Evolutionary conservation across 1,284 basidiomycete species (phyloP), one percentile per base, ranked within the genome.

Genomic region (Flammula alnicola): DNA sequence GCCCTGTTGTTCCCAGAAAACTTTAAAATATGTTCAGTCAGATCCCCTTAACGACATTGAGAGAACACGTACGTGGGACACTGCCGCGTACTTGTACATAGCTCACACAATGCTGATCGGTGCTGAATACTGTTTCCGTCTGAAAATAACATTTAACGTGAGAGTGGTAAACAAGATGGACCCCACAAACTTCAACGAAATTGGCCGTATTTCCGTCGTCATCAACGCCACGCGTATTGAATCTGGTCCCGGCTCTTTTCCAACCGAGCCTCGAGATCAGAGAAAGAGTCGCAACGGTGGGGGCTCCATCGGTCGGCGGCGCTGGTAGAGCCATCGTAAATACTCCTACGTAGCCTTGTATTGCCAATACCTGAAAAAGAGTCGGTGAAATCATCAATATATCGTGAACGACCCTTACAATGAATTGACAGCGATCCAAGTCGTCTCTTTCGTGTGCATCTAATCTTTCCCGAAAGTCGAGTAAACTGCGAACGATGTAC

Each of bases 1-100:
- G 20, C 93, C 93, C 68, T 96, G 94, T 66, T 99, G 96, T 67
- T 98, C 95, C 96, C 96, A 99, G 65, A 98, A 99, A 51, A 98
- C 88, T 93, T 63, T 49, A 38, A 44, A 12, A 40, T 25, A 17
- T 11, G 16, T 26, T 12, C 12, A 23, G 16, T 44, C 22, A 38
- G 30, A 57, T 51, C 55, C n/a, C 43, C 32, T 58, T 36, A 33
- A 46, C 38, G 43, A 55, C 35, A 58, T 58, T 46, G 50, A 49
- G 29, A 52, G 37, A 35, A 46, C 37, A 80, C 89, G 67, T 75
- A 93, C 92, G 76, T 49, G 95, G 95, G 35, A 98, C 92, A 57
- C 91, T 95, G 51, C 97, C 96, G 54, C 96, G 86, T 32, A 96
- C 83, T 78, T 99, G 95, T 40, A 88, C 86, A 69, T 93, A 98